Evolutionary conservation across 2,329 filamentous ascomycete species (phyloP), one percentile per base, ranked within the genome.

Genomic region (Fusarium sp.): DNA sequence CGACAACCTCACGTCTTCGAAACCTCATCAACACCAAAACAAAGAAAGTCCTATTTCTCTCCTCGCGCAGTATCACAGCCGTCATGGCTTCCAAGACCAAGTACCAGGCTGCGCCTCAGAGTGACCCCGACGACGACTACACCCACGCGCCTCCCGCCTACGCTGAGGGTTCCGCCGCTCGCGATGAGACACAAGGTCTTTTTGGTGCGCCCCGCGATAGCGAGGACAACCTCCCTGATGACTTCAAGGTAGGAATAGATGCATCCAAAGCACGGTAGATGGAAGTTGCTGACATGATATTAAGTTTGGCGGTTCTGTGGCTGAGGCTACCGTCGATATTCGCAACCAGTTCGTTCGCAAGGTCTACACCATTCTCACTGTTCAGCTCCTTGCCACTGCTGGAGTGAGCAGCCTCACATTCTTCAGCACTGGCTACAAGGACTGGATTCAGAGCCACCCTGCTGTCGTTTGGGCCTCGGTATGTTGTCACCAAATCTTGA

Each of bases 281-380:
- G 28, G 37, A 33, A n/a, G 30, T 22, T 24, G 55, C 69, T 74
- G 58, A 74, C 59, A 62, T 33, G 22, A 45, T 43, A 30, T 37
- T 26, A 37, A 93, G 92, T 98, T 97, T 77, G 96, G 95, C 73
- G 94, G 94, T 65, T 93, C 91, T 19, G 94, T 98, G 62, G 91
- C 94, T 71, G 96, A 98, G 83, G 95, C 93, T 46, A 97, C 94
- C 20, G 85, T 98, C 76, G 94, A 97, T 75, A 97, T 99, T 77
- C 92, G 95, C 73, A 97, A 97, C 89, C 92, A 96, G 81, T 99
- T 97, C 80, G 86, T 97, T 74, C 91, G 94, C 81, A 98, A 98
- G 85, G 96, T 99, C 77, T 99, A 99, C 83, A 91, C 94, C 61
- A 99, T 99, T 80, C 86, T 99, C 82, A 97, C 96, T n/a, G 89